These are phyloP conservation scores for Trichophyton simii DNA, from an alignment of 2,329 filamentous ascomycete species.

Conservation along the genomic window DNA sequence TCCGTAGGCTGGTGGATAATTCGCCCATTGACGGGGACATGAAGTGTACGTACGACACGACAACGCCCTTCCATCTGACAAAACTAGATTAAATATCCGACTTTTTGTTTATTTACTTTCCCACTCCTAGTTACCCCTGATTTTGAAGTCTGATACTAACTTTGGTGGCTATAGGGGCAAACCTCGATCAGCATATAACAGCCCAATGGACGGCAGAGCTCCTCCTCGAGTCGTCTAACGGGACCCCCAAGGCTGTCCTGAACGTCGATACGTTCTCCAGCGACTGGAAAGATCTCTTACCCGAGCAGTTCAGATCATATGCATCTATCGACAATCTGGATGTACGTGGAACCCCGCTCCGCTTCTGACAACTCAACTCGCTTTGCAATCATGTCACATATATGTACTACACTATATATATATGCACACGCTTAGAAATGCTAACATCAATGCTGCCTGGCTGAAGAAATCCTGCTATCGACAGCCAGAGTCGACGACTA, in stretches of 20 bases:
- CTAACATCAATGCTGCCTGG: slow-evolving; percentile 4
- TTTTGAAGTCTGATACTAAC: too few relatives aligned
- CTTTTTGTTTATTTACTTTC: too few relatives aligned
- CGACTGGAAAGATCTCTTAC: slow-evolving; percentile 31
- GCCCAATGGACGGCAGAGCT: slow-evolving; percentile 29
- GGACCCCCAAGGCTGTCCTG: slow-evolving; percentile 15
- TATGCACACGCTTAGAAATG: neutral
- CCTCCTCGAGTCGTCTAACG: slow-evolving; percentile 29
- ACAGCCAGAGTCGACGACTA: slow-evolving; percentile 24
- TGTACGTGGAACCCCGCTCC: slow-evolving; percentile 15
- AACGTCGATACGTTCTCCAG: neutral
- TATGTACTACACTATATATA: neutral
- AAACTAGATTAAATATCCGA: too few relatives aligned
- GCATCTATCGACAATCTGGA: slow-evolving; percentile 24
- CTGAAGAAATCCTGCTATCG: slow-evolving; percentile 23
- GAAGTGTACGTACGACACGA: slow-evolving; percentile 25
- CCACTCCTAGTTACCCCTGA: too few relatives aligned
- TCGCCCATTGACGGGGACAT: slow-evolving; percentile 16
- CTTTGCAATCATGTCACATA: too few relatives aligned
- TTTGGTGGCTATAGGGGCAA: slow-evolving; percentile 23
- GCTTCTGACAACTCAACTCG: neutral
- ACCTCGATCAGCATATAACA: slow-evolving; percentile 25
- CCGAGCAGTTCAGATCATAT: slow-evolving; percentile 31
- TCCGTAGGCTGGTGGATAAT: slow-evolving; percentile 24
- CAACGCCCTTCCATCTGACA: too few relatives aligned